phyloP scores from a whole-genome alignment of 352 stramenopile species.

The Globisporangium rhizosaccharum region DNA sequence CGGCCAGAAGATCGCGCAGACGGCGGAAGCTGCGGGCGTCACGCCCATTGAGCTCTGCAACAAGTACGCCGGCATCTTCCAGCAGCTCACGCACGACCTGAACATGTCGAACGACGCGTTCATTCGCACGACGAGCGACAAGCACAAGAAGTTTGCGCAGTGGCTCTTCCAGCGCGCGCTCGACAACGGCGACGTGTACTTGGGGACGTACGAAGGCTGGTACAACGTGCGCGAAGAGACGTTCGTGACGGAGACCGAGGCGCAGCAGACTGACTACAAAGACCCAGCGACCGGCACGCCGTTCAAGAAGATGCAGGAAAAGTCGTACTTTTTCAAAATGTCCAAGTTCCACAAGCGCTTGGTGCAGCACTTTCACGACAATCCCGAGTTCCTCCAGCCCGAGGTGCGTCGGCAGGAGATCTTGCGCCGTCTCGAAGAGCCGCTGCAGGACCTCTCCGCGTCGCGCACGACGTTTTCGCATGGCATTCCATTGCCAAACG shows the following conservation, averaged over 20 bases:
- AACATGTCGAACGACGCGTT: slow-evolving; percentile 91
- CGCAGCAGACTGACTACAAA: slow-evolving; percentile 93
- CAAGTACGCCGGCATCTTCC: slow-evolving; percentile 88
- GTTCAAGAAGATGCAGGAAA: slow-evolving; percentile 97
- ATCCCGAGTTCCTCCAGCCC: slow-evolving; percentile 96
- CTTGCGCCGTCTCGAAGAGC: slow-evolving; percentile 89
- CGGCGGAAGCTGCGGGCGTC: slow-evolving; percentile 88
- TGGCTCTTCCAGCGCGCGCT: slow-evolving; percentile 92
- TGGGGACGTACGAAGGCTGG: slow-evolving; percentile 97
- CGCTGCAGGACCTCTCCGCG: slow-evolving; percentile 94
- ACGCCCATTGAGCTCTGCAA: slow-evolving; percentile 95
- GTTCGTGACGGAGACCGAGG: slow-evolving; percentile 98
- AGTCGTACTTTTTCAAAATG: slow-evolving; percentile 99
- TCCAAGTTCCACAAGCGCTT: slow-evolving; percentile 95
- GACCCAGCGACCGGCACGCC: slow-evolving; percentile 90
- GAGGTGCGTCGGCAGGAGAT: slow-evolving; percentile 94
- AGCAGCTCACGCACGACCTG: slow-evolving; percentile 81
- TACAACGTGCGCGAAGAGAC: slow-evolving; percentile 99
- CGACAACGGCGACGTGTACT: slow-evolving; percentile 95
- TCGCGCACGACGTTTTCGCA: slow-evolving; percentile 95
- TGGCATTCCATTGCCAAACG: slow-evolving; percentile 94
- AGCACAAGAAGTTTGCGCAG: slow-evolving; percentile 93
- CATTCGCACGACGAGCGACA: slow-evolving; percentile 93
- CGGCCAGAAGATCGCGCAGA: slow-evolving; percentile 99
- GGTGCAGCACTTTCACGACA: slow-evolving; percentile 92